Evolutionary conservation across 2,329 filamentous ascomycete genomes (phyloP), one percentile per base, ranked within the genome.

Genomic region (Aspergillus clavatus): DNA sequence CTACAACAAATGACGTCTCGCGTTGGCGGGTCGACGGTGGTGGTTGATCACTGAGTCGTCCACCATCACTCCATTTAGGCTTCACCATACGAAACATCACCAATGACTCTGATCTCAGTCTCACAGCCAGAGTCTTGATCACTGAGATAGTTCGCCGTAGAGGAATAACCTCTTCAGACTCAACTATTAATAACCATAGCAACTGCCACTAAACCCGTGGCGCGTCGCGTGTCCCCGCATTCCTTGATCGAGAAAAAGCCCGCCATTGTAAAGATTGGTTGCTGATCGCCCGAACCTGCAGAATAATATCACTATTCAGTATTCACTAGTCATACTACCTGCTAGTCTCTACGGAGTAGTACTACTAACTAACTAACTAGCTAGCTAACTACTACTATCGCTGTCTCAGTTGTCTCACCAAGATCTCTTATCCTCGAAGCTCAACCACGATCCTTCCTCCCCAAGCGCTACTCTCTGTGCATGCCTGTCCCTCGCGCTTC

Each of bases 211-310:
- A 24, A 24, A 18, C 11, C 12, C 12, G 31, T 35, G 31, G 31
- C 31, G 31, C 31, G 26, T 52, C 50, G 50, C 53, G 52, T 52
- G 52, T 53, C 54, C 52, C 56, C 54, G 56, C 56, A 58, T 57
- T 55, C 51, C 48, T 42, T 28, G 10, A 42, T 46, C 41, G 44
- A 29, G 40, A 40, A 42, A 51, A 46, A 52, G 45, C 31, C 31
- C n/a, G 7, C 31, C 16, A 18, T 21, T 16, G 14, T 16, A n/a
- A 18, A 33, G 7, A 33, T 16, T 16, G 29, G 16, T 38, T 38
- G 33, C 24, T 12, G 21, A 33, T 41, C 26, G 11, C 14, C 18
- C 19, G 39, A 22, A 21, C 19, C 28, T 33, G 39, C 27, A 29
- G n/a, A n/a, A n/a, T n/a, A n/a, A n/a, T n/a, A n/a, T n/a, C n/a